Evolutionary conservation across 2,329 filamentous ascomycete species (phyloP), one percentile per base, ranked within the genome.

Genomic region (Diaporthe destruens): DNA sequence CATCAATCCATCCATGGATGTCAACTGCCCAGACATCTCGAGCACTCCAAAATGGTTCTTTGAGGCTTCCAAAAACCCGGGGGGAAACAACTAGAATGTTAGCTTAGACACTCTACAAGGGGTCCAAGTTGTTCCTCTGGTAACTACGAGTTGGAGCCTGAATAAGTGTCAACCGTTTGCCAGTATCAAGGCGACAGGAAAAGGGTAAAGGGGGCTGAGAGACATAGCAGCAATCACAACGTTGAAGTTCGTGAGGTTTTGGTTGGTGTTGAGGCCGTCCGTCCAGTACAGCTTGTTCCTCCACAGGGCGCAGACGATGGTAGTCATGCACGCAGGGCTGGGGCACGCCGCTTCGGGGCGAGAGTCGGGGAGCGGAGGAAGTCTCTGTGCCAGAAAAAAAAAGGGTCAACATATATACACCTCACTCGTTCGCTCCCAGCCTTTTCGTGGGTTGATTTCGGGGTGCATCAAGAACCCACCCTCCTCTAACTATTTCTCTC

Each of bases 291-390:
- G 61, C 61, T 65, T 65, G 32, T 65, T 65, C n/a, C 12, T 65
- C 61, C 61, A 65, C 61, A 65, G 20, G 12, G 61, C 61, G 44
- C 61, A 66, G 44, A 66, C 61, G 14, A 66, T 53, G n/a, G 61
- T 66, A 12, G 61, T 53, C 61, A 65, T 65, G 61, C 44, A 65
- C 44, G 44, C 0, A 3, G 61, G 61, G 61, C 51, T 51, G 25
- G 42, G 42, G 20, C 59, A 65, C 20, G 44, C 32, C 0, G 25
- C 9, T 12, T 36, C 57, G 2, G 59, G 59, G 42, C 34, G 29
- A 36, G 2, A 12, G 18, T 34, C 6, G 59, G 59, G 11, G 59
- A 65, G 16, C 59, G 59, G 25, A 65, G 29, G 2, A 16, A 65
- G 20, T 34, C 59, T 51, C 12, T 14, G 12, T 39, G 36, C 11